Conservation (phyloP, 371 early-diverging fungal genomes). For the Sporodiniella umbellata region DNA sequence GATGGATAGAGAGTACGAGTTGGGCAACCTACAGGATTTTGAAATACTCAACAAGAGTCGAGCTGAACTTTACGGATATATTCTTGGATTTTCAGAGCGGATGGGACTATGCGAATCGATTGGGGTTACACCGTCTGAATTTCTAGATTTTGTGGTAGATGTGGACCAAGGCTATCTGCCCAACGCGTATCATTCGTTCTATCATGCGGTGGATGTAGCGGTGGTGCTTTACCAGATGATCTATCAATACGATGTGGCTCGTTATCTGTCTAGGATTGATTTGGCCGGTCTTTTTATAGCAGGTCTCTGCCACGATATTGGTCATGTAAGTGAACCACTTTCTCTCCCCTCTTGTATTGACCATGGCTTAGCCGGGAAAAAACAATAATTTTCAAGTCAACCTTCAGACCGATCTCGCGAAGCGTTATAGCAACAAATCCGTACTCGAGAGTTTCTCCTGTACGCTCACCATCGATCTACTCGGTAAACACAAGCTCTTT, state of each 20-base stretch:
- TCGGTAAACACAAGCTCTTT: conserved; percentile 69
- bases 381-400: conserved; percentile 90
- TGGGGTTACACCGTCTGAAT: conserved; percentile 55
- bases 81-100: conserved; percentile 65
- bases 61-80: conserved; percentile 67
- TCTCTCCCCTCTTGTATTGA: not conserved
- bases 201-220: conserved; percentile 86
- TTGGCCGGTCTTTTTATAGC: conserved; percentile 74
- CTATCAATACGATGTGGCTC: conserved; percentile 54
- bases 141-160: conserved; percentile 80
- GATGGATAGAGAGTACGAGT: conserved; percentile 19
- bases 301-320: conserved; percentile 89
- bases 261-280: conserved; percentile 66
- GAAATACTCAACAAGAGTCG: conserved; percentile 64
- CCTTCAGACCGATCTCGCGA: conserved; percentile 71
- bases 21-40: conserved; percentile 48
- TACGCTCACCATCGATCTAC: conserved; percentile 65
- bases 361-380: conserved; percentile 69
- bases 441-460: conserved; percentile 87
- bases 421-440: conserved; percentile 68
- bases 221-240: conserved; percentile 77
- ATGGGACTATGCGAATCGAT: conserved; percentile 57
- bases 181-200: conserved; percentile 88
- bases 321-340: conserved; percentile 70
- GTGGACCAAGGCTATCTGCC: conserved; percentile 76